Base-by-base conservation (phyloP, 352 stramenopile genomes). In the Phytophthora colocasiae region DNA sequence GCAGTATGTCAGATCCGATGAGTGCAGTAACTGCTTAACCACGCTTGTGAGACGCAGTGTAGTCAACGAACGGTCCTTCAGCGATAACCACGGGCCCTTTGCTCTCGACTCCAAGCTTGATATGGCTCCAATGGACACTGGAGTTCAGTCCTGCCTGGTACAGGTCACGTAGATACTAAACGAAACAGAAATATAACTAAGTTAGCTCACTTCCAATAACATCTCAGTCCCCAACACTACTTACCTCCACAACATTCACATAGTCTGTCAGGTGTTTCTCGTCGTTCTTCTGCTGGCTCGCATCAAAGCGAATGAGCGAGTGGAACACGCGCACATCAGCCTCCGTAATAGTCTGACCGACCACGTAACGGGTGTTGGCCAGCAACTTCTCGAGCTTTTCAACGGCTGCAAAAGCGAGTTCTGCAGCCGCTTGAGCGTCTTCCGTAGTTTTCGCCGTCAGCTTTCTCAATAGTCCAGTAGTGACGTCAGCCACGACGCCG, bases 31-130 rank as follows among this genome's bases (percentile, higher is more conserved):
- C 10, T 6, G 2, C 31, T 34, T 34, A 34, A 11, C 4, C 36
- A 43, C 36, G 36, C 4, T 19, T 24, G 41, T 48, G 19, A 1
- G 9, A 10, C 6, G 19, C 41, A 31, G 12, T 40, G 38, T 82
- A 81, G 36, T 77, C 63, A 1, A 82, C 55, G 24, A 77, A 66
- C 8, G 73, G 70, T 6, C 92, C 91, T 26, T 93, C 88, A 31
- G 96, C 71, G 52, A 96, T 82, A 52, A 96, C 81, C 9, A 75
- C 55, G 12, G 81, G 71, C 52, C 93, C 81, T 19, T 75, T 87
- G 43, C 80, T 87, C 71, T 81, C 97, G 67, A 97, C 95, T 63
- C 96, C 84, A 24, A 78, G 66, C 71, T 96, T 96, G 56, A 98
- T 89, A 66, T 98, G 90, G n/a, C 89, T 52, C 81, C 97, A 97